A percentile compares a stretch with the other conserved stretches of the same genome.
These are phyloP conservation scores for Lactifluus pinguis DNA, from an alignment of 768 basidiomycete genomes.

Conservation along the genomic window DNA sequence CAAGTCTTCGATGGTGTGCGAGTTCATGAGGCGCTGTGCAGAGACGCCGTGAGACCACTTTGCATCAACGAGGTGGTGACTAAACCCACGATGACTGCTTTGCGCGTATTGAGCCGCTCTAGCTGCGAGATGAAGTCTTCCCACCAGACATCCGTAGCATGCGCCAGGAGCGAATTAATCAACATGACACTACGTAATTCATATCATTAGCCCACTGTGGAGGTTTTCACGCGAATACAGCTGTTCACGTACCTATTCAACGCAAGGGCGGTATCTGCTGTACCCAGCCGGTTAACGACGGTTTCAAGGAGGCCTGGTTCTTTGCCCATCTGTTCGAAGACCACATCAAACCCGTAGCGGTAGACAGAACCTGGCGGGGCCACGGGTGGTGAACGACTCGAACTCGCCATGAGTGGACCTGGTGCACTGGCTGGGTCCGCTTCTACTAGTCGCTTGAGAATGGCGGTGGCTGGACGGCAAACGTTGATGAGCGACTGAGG, in stretches of 20 bases:
- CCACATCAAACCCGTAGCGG: constrained; percentile 74
- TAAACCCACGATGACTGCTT: constrained; percentile 66
- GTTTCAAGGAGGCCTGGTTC: constrained; percentile 66
- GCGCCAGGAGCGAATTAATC: constrained; percentile 75
- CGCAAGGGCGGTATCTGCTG: constrained; percentile 78
- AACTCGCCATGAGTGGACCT: constrained; percentile 46
- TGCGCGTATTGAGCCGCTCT: constrained; percentile 68
- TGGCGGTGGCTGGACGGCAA: constrained; percentile 83
- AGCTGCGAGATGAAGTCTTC: constrained; percentile 68
- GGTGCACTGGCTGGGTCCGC: constrained; percentile 68
- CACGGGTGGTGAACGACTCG: constrained; percentile 46
- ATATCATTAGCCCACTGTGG: constrained; percentile 9
- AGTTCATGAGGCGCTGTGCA: constrained; percentile 68
- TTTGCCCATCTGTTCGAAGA: constrained; percentile 75
- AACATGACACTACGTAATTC: constrained; percentile 62
- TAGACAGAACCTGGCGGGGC: constrained; percentile 65
- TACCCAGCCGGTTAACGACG: constrained; percentile 70
- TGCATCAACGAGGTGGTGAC: constrained; percentile 4
- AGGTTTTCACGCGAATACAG: constrained; percentile 7
- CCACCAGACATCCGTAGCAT: constrained; percentile 72
- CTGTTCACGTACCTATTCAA: constrained; percentile 53
- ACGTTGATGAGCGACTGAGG: constrained; percentile 77
- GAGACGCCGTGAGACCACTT: background rate
- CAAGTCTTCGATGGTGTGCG: constrained; percentile 72
- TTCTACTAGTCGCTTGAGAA: constrained; percentile 83